Percentiles rank a stretch among this genome's conserved stretches.
phyloP scores from a whole-genome alignment of 805 yeast genomes.

The Saccharomycopsis schoenii region DNA sequence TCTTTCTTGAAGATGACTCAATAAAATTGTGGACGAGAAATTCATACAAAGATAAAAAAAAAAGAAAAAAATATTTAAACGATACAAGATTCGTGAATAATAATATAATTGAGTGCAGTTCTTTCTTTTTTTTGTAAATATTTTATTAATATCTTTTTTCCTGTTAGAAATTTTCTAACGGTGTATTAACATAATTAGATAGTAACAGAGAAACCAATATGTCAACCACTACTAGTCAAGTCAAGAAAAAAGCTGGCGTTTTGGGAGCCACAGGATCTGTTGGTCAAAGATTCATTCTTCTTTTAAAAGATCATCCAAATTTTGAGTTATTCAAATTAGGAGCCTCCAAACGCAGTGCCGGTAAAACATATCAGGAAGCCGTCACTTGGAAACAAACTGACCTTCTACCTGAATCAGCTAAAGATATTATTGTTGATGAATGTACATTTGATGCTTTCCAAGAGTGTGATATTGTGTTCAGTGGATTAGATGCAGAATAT shows the following conservation, averaged over 20 bases:
- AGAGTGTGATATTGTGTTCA: constrained; percentile 89
- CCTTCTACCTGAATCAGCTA: constrained; percentile 60
- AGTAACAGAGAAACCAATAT: neutral
- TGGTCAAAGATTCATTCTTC: constrained; percentile 88
- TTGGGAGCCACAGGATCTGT: constrained; percentile 97
- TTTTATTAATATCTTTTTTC: too few species aligned
- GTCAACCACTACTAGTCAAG: neutral
- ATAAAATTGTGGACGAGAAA: too few species aligned
- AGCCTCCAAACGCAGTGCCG: constrained; percentile 91
- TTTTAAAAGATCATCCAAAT: constrained; percentile 80
- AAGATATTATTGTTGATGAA: constrained; percentile 57
- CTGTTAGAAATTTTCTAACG: too few species aligned
- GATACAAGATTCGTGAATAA: too few species aligned
- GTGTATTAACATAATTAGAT: too few species aligned
- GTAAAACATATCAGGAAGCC: constrained; percentile 76
- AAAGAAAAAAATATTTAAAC: too few species aligned
- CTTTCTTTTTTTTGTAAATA: too few species aligned
- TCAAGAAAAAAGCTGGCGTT: constrained; percentile 58
- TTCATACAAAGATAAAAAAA: too few species aligned
- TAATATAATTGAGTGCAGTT: too few species aligned
- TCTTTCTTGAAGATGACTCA: too few species aligned
- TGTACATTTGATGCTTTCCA: constrained; percentile 70
- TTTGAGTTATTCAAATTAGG: constrained; percentile 80
- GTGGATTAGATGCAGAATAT: constrained; percentile 85
- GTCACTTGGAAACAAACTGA: constrained; percentile 91